Evolutionary conservation across 306 rosid species (phyloP).

Genomic region (Acmispon strigosus): DNA sequence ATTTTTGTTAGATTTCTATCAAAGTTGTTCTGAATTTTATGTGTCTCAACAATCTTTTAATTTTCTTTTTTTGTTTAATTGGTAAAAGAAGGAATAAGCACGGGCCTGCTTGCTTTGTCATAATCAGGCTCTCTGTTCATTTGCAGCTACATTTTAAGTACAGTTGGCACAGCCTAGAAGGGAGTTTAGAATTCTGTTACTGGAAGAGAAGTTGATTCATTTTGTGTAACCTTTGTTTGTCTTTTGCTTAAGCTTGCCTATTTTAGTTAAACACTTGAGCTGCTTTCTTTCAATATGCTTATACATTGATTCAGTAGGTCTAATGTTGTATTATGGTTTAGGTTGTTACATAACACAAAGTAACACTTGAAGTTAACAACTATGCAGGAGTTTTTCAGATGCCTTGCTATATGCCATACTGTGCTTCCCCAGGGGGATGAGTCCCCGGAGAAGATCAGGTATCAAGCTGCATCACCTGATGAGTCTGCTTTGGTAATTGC

Average conservation of each 20-base stretch:
- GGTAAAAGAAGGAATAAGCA: too few relatives aligned
- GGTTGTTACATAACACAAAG: neutral
- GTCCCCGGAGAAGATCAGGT: constrained; percentile 71
- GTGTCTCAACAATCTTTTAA: too few relatives aligned
- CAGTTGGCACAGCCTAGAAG: neutral
- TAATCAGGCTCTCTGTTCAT: neutral
- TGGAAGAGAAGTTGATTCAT: neutral
- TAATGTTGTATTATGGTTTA: neutral
- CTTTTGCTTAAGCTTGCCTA: neutral
- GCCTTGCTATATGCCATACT: constrained; percentile 93
- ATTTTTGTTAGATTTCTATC: too few relatives aligned
- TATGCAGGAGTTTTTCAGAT: constrained; percentile 51
- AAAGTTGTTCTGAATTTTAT: too few relatives aligned
- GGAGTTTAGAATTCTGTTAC: constrained; percentile 33
- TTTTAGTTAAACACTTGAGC: neutral
- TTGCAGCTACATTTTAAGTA: neutral
- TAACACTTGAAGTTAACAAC: neutral
- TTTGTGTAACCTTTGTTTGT: neutral
- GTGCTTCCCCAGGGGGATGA: constrained; percentile 90
- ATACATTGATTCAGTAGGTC: neutral
- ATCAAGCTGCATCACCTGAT: constrained; percentile 96
- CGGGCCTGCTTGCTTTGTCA: neutral
- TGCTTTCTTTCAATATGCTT: constrained; percentile 9
- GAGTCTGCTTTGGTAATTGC: constrained; percentile 63
- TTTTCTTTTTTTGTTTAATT: too few relatives aligned